Evolutionary conservation across 2,329 filamentous ascomycete species (phyloP).

Genomic region (Teratosphaeria zuluensis): DNA sequence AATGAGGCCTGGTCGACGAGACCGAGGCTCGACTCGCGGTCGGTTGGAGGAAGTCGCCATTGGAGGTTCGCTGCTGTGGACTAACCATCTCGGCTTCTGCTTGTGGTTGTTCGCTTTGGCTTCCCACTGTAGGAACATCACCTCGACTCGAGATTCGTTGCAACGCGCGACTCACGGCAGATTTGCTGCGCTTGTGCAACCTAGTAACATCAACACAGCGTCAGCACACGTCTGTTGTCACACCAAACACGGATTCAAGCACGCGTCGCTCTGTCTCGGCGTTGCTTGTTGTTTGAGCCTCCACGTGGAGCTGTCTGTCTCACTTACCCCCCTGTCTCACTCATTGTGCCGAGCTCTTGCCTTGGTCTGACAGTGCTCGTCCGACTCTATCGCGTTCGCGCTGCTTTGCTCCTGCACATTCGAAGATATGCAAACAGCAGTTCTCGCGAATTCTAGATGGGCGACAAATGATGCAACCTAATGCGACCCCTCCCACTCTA

Average conservation of each 20-base stretch:
- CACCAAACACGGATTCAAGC: neutral
- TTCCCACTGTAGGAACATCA: constrained; percentile 27
- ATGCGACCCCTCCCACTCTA: neutral
- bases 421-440: neutral
- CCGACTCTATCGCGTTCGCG: neutral
- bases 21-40: constrained; percentile 10
- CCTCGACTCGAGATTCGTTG: constrained; percentile 42
- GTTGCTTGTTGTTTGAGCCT: neutral
- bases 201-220: constrained; percentile 2
- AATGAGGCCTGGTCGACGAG: constrained; percentile 21
- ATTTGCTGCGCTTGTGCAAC: constrained; percentile 39
- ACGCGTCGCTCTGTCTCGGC: neutral
- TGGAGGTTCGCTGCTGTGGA: constrained; percentile 11
- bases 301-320: too few species aligned
- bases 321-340: neutral
- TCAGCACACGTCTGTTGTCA: neutral
- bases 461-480: neutral
- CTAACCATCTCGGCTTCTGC: constrained; percentile 11
- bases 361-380: neutral
- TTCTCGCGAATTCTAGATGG: neutral
- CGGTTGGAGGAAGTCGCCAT: constrained; percentile 20
- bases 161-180: constrained; percentile 44
- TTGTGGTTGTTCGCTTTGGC: constrained; percentile 6
- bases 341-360: neutral
- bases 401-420: neutral